Conservation (phyloP, 768 basidiomycete genomes). For the Coprinopsis marcescibilis region DNA sequence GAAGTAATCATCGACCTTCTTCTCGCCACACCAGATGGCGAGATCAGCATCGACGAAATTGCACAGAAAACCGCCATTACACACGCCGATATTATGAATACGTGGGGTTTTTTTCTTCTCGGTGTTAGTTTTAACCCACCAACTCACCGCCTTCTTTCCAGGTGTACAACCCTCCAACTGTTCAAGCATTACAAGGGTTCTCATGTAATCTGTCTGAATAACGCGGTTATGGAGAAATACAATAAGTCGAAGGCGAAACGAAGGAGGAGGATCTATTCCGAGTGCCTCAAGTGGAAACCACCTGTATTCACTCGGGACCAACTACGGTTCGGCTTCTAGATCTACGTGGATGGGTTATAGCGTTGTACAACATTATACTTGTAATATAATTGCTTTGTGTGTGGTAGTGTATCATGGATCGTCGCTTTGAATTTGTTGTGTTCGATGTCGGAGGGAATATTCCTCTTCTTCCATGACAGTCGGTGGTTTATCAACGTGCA, state of each 20-base stretch:
- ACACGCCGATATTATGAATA: constrained; percentile 96
- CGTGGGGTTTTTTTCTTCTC: constrained; percentile 52
- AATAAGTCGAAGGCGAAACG: constrained; percentile 78
- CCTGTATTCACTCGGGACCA: constrained; percentile 90
- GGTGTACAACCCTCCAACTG: constrained; percentile 89
- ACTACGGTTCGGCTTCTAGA: constrained; percentile 66
- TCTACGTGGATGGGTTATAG: constrained; percentile 1
- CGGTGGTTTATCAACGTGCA: constrained; percentile 15
- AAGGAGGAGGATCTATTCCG: constrained; percentile 71
- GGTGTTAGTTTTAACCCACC: constrained; percentile 8
- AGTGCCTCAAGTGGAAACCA: constrained; percentile 88
- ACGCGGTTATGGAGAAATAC: constrained; percentile 86
- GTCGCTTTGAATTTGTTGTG: not conserved
- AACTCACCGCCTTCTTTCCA: constrained; percentile 25
- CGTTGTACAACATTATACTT: constrained; percentile 15
- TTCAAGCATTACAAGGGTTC: constrained; percentile 96
- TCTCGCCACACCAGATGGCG: constrained; percentile 64
- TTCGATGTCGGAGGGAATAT: constrained; percentile 18
- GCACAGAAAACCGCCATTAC: constrained; percentile 94
- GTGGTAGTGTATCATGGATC: constrained; percentile 1
- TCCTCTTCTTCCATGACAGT: constrained; percentile 18
- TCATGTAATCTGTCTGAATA: constrained; percentile 89
- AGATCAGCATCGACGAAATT: constrained; percentile 94
- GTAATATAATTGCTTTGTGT: constrained; percentile 11
- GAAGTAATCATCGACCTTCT: constrained; percentile 93